Evolutionary conservation across 2,329 filamentous ascomycete genomes (phyloP).

Genomic region (Phyllosticta citrichinensis): DNA sequence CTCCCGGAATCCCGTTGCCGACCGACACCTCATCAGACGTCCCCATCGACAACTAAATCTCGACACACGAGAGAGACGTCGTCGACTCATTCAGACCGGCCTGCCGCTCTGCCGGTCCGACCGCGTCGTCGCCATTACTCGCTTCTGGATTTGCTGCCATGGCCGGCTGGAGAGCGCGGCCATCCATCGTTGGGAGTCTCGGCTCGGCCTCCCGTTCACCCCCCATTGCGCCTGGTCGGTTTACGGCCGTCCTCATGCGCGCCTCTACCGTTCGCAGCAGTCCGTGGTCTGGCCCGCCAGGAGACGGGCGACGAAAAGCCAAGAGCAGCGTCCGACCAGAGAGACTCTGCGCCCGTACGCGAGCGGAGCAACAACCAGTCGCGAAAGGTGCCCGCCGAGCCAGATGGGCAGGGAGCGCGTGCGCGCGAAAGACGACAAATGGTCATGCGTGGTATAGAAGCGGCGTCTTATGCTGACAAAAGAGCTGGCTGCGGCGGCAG

Average conservation of each 20-base stretch:
- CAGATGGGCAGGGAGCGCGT: not conserved
- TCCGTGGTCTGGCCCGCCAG: not conserved
- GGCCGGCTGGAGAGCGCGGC: too few species aligned
- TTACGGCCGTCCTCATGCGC: not conserved
- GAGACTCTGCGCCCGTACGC: not conserved
- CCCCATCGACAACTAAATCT: not conserved
- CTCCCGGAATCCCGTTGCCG: not conserved
- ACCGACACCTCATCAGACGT: not conserved
- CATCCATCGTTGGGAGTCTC: not conserved
- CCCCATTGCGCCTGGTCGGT: not conserved
- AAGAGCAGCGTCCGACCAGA: not conserved
- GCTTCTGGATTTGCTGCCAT: too few species aligned
- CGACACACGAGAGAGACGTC: not conserved
- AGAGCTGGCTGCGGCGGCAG: not conserved
- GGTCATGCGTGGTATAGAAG: not conserved
- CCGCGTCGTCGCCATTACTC: not conserved
- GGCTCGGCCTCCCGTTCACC: not conserved
- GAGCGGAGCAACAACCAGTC: not conserved
- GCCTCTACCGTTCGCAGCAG: not conserved
- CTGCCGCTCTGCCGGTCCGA: not conserved
- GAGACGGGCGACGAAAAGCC: not conserved
- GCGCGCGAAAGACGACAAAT: not conserved
- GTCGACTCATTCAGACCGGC: not conserved
- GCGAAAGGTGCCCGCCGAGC: not conserved
- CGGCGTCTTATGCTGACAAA: not conserved